Conservation (phyloP, 192 early-diverging fungal genomes). For the Dissophora ornata region DNA sequence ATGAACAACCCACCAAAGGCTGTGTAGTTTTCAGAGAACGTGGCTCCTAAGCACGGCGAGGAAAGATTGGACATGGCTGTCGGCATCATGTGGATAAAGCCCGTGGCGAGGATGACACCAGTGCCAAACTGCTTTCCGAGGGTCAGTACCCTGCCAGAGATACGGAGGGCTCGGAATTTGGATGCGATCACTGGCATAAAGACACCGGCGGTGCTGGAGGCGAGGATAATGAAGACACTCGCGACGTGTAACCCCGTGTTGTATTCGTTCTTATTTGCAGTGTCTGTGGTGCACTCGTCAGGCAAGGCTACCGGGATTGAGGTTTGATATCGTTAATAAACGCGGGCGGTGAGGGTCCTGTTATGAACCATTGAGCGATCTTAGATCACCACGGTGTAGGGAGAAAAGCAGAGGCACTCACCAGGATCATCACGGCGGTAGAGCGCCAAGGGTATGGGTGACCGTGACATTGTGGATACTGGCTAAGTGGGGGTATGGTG, state of each 20-base stretch:
- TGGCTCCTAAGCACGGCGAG: conserved; percentile 64
- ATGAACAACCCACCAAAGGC: conserved; percentile 68
- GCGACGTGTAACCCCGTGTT: conserved; percentile 53
- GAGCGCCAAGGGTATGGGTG: no score
- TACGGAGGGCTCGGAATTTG: neutral
- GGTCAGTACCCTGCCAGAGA: conserved; percentile 3
- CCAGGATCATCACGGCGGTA: no score
- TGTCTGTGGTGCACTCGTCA: neutral
- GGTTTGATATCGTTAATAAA: no score
- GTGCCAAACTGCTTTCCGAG: conserved; percentile 60
- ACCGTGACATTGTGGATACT: no score
- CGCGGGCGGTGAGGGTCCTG: no score
- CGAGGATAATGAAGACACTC: conserved; percentile 68
- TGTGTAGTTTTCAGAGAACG: conserved; percentile 55
- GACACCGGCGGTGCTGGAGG: conserved; percentile 61
- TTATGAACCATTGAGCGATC: no score
- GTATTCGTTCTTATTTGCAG: neutral
- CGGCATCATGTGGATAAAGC: conserved; percentile 78
- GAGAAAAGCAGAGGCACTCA: no score
- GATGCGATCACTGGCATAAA: conserved; percentile 63
- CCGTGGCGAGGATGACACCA: conserved; percentile 80
- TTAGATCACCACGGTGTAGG: no score
- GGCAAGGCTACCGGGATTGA: no score
- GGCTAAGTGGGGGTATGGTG: no score
- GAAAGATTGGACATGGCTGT: conserved; percentile 65